Evolutionary conservation across 257 asterid species (phyloP), one percentile per base, ranked within the genome.

Genomic region (Penstemon barbatus): DNA sequence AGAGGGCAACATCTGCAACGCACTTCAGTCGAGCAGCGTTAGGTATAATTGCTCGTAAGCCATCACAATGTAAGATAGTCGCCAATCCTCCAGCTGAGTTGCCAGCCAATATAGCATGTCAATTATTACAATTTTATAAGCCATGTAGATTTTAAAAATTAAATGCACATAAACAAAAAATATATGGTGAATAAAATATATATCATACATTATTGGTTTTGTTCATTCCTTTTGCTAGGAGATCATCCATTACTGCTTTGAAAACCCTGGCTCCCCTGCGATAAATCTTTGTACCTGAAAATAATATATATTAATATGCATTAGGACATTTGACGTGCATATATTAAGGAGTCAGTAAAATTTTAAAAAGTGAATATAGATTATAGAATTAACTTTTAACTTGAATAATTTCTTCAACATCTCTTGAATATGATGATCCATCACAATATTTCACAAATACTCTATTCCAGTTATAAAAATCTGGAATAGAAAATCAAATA

Each of bases 41-140:
- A 8, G 75, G 72, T 7, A 75, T 41, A 11, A 63, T 38, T 5
- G 63, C 43, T 63, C 66, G 62, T 44, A 75, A 75, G 10, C 41
- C 4, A 46, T 75, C 79, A 15, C 75, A 75, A 45, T 69, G 71
- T 57, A 75, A 44, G 18, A 75, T 63, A 18, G 65, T 49, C 11
- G 68, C 68, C 59, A 69, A 69, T 25, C 75, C 71, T 7, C 79
- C 79, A 5, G 79, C 75, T 3, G 79, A 75, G 56, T 37, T 57
- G 43, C 79, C 79, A 3, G 58, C 33, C 4, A 75, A 51, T 50
- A 75, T 54, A 9, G 70, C 74, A 75, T 63, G 36, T 45, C 33
- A 25, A 25, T 25, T 25, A 25, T 10, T 38, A 10, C 39, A 7
- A 42, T 40, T 44, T 39, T 15, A 44, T 36, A 18, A 0, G 48